A percentile compares a stretch with the other conserved stretches of the same genome.
Conservation (phyloP, 768 basidiomycete genomes). For the Pleurotus sapidus region DNA sequence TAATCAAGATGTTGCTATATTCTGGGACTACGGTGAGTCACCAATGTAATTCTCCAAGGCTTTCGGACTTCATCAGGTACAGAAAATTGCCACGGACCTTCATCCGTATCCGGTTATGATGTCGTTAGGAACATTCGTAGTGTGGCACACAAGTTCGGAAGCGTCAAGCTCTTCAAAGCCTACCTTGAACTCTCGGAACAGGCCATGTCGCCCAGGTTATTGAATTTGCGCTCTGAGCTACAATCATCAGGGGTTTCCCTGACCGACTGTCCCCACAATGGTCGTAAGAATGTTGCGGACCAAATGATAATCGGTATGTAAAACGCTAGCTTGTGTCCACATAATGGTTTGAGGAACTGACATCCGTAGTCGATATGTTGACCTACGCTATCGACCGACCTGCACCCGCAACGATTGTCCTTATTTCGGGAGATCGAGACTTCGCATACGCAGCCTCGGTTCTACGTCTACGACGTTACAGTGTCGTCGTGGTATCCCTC, state of each 20-base stretch:
- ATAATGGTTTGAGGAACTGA: background rate
- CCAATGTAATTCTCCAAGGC: background rate
- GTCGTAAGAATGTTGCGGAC: conserved; percentile 40
- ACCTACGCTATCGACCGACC: conserved; percentile 62
- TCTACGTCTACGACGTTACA: conserved; percentile 51
- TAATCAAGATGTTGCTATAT: conserved; percentile 36
- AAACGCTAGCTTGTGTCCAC: background rate
- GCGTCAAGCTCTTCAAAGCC: conserved; percentile 50
- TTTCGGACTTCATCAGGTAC: background rate
- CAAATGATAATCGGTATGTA: conserved; percentile 47
- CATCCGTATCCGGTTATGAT: conserved; percentile 38
- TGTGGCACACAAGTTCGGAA: conserved; percentile 48
- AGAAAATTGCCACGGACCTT: conserved; percentile 43
- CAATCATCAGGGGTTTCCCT: conserved; percentile 47
- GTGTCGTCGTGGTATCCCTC: conserved; percentile 49
- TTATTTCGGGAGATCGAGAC: conserved; percentile 68
- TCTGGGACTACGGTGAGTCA: conserved; percentile 35
- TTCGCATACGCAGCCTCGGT: conserved; percentile 62
- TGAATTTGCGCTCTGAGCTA: conserved; percentile 39
- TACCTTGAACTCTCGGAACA: conserved; percentile 46
- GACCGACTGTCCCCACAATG: conserved; percentile 33
- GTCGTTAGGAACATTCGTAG: conserved; percentile 43
- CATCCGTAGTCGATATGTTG: conserved; percentile 58
- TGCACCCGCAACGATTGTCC: conserved; percentile 48
- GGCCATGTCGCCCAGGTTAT: conserved; percentile 26